Evolutionary conservation across 106 monocot species (phyloP).

Genomic region (Phalaenopsis equestris): DNA sequence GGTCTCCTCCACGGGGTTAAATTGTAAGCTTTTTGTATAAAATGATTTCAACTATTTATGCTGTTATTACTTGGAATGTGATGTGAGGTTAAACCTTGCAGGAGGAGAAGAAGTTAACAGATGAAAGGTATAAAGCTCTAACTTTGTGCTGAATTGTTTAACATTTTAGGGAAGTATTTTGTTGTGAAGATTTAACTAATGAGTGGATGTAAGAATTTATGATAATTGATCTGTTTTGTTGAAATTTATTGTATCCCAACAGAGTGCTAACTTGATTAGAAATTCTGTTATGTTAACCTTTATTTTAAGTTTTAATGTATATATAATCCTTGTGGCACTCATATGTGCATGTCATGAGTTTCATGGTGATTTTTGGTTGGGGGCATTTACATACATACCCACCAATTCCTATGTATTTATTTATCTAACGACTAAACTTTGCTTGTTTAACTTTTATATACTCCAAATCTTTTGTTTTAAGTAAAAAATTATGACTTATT

Average conservation of each 20-base stretch:
- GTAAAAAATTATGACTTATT: no score
- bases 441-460: no score
- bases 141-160: not conserved
- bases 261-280: not conserved
- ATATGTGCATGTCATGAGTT: not conserved
- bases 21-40: not conserved
- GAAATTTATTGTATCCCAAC: not conserved
- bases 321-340: not conserved
- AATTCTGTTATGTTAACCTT: not conserved
- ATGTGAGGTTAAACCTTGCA: not conserved
- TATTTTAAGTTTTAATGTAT: conserved; percentile 1
- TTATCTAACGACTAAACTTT: no score
- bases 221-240: not conserved
- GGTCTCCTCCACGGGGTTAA: conserved; percentile 36
- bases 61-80: not conserved
- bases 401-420: no score
- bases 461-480: no score
- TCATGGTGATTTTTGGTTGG: no score
- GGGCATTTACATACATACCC: no score
- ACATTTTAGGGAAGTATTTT: not conserved
- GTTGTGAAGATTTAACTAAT: not conserved
- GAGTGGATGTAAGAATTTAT: not conserved
- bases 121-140: not conserved
- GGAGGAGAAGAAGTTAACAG: not conserved
- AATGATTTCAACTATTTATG: not conserved